Conservation (phyloP, 148 eudicot genomes). For the Fagopyrum esculentum region DNA sequence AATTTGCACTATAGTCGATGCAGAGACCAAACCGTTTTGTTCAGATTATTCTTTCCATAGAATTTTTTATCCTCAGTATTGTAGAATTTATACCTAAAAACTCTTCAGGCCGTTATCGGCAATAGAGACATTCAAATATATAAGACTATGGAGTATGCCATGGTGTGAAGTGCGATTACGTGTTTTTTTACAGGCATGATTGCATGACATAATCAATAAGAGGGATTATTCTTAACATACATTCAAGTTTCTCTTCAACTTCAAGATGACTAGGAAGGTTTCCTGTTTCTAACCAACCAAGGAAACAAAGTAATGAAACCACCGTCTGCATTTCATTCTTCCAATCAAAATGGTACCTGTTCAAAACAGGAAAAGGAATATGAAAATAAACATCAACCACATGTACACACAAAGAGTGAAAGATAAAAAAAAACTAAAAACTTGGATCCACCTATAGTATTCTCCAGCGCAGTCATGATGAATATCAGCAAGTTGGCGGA, state of each 20-base stretch:
- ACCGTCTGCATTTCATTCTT: constrained; percentile 16
- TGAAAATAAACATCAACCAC: constrained; percentile 3
- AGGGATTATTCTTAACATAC: constrained; percentile 5
- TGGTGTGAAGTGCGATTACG: neutral
- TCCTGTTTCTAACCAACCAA: constrained; percentile 15
- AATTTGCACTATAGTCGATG: neutral
- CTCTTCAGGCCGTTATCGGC: neutral
- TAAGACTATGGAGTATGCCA: neutral
- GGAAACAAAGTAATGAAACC: constrained; percentile 15
- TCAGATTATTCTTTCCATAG: neutral
- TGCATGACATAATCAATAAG: neutral
- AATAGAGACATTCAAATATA: neutral
- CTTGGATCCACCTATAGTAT: constrained; percentile 16
- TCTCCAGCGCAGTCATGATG: constrained; percentile 17
- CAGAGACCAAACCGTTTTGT: neutral
- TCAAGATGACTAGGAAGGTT: constrained; percentile 11
- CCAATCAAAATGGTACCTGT: constrained; percentile 18
- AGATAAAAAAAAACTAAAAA: neutral
- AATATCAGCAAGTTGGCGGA: constrained; percentile 15
- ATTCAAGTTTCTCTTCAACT: constrained; percentile 18
- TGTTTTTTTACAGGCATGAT: neutral
- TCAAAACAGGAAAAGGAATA: neutral
- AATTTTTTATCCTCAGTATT: neutral
- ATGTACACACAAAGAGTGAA: neutral
- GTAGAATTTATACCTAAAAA: neutral